These are phyloP conservation scores for Chalaropsis thielavioides DNA, from an alignment of 2,329 filamentous ascomycete species.

Conservation along the genomic window DNA sequence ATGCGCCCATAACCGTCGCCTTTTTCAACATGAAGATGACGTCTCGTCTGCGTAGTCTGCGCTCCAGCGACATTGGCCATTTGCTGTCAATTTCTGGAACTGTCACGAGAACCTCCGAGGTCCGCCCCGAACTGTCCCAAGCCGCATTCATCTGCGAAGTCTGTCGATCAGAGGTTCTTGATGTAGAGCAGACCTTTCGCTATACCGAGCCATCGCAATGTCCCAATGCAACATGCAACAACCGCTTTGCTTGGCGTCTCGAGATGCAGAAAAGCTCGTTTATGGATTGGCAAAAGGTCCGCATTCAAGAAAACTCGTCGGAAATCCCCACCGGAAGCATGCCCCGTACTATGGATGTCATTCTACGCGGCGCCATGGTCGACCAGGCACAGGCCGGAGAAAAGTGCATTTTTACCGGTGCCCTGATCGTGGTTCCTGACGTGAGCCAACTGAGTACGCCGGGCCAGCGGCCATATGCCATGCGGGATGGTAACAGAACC, in stretches of 20 bases:
- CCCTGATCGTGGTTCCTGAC: slow-evolving; percentile 90
- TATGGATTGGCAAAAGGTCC: slow-evolving; percentile 97
- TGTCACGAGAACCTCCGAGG: slow-evolving; percentile 91
- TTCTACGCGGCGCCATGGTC: slow-evolving; percentile 90
- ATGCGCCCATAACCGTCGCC: slow-evolving; percentile 85
- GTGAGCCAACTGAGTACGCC: slow-evolving; percentile 89
- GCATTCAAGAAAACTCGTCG: slow-evolving; percentile 94
- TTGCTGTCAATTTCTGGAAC: slow-evolving; percentile 93
- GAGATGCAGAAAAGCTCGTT: slow-evolving; percentile 96
- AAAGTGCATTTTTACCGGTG: slow-evolving; percentile 95
- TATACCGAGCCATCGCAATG: slow-evolving; percentile 96
- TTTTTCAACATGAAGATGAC: slow-evolving; percentile 89
- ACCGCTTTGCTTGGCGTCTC: slow-evolving; percentile 86
- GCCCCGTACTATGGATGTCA: slow-evolving; percentile 95
- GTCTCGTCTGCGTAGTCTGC: slow-evolving; percentile 69
- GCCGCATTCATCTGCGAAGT: slow-evolving; percentile 86
- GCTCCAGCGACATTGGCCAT: slow-evolving; percentile 81
- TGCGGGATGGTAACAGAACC: slow-evolving; percentile 67
- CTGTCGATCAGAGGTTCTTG: slow-evolving; percentile 70
- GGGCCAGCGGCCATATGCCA: slow-evolving; percentile 66
- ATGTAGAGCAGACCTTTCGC: slow-evolving; percentile 92
- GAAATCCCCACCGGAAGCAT: slow-evolving; percentile 98
- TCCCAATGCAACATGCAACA: slow-evolving; percentile 73
- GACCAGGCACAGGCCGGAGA: slow-evolving; percentile 94
- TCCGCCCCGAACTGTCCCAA: slow-evolving; percentile 79